Conservation (phyloP, 495 filamentous ascomycete genomes). For the Neurospora tetraspora region DNA sequence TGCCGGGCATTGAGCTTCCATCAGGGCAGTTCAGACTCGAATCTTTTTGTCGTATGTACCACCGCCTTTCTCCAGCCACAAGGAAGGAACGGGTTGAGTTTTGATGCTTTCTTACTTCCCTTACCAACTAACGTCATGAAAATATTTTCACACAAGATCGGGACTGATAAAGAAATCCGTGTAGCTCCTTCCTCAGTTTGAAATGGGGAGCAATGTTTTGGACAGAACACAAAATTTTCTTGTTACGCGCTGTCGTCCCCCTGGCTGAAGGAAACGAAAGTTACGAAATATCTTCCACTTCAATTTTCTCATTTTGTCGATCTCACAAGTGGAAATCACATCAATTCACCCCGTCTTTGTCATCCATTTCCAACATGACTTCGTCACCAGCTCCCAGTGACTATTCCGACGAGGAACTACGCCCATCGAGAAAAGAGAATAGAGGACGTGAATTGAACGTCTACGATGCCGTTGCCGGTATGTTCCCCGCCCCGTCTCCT, state of each 20-base stretch:
- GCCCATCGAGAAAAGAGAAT: not conserved
- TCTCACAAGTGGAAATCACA: not conserved
- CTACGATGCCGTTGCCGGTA: slow-evolving; percentile 78
- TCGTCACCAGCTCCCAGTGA: not conserved
- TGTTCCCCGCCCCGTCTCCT: slow-evolving; percentile 1
- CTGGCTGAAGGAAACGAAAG: not conserved
- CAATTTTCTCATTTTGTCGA: not conserved
- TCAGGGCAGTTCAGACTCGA: not conserved
- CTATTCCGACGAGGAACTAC: not conserved
- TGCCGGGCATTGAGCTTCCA: not conserved
- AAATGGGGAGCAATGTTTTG: not conserved
- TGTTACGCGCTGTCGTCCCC: not conserved
- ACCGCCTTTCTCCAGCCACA: not conserved
- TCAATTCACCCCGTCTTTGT: not conserved
- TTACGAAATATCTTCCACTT: not conserved
- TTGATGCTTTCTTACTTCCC: not conserved
- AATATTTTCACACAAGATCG: not conserved
- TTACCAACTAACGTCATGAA: not conserved
- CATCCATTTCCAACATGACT: not conserved
- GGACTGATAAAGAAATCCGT: not conserved
- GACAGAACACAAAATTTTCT: not conserved
- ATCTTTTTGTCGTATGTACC: not conserved
- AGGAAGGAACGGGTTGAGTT: not conserved
- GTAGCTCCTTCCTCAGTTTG: not conserved
- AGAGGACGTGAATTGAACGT: slow-evolving; percentile 41